Evolutionary conservation across 1,139 yeast species (phyloP), one percentile per base, ranked within the genome.

Genomic region (Lodderomyces jiufengensis): DNA sequence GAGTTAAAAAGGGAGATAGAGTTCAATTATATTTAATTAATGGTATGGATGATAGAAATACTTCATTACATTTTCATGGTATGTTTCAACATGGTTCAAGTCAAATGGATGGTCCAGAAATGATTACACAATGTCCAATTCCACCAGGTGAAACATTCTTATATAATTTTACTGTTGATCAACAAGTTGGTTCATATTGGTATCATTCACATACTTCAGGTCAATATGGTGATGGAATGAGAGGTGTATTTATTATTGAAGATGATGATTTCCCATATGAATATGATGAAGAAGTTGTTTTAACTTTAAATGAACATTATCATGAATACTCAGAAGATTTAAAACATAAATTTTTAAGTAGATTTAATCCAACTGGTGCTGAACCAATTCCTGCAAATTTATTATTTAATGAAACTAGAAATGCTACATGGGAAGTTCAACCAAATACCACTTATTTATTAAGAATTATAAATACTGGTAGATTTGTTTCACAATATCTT

Each of bases 351-450:
- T 83, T 82, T 56, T 57, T 80, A 52, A 70, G 71, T 34, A 59
- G 82, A 44, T 83, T 73, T 52, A 84, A 84, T 47, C 94, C 94
- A 23, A 82, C 90, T 1, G 94, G 94, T 38, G 87, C 85, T 27
- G 94, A 84, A 55, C 92, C 92, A 26, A 73, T 83, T 39, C 92
- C 92, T 6, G 78, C 78, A 44, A 79, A 76, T 50, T 50, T 77
- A 26, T 61, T 83, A 37, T 72, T 83, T 52, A 82, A 83, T 52
- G 84, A 83, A 44, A 69, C 84, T 9, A 70, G 73, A 38, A 78
- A 79, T 48, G 69, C 61, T 13, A 70, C 84, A 3, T 66, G 85
- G 60, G 38, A 57, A 16, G 82, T 84, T 38, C 68, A 76, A 40
- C 78, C 82, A 13, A 73, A 74, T 34, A 79, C 71, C 44, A 81